Evolutionary conservation across 148 eudicot genomes (phyloP).

Genomic region (Silene latifolia): DNA sequence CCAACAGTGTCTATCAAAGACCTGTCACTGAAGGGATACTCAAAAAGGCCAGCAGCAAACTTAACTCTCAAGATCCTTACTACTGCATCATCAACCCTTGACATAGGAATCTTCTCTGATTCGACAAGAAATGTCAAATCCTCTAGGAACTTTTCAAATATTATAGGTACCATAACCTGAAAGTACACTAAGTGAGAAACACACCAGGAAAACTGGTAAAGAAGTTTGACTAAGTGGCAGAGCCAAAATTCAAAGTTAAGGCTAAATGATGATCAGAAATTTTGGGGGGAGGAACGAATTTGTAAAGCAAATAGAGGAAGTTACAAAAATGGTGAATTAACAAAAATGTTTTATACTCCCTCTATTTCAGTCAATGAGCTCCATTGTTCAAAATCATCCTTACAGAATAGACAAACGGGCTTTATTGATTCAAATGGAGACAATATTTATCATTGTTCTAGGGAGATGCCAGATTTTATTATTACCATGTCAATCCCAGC

Average conservation of each 20-base stretch:
- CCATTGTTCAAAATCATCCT: no score
- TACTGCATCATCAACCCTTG: conserved; percentile 91
- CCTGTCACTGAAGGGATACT: conserved; percentile 69
- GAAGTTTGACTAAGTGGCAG: not conserved
- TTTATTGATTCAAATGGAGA: no score
- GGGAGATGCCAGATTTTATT: not conserved
- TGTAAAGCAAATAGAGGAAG: no score
- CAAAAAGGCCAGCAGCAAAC: conserved; percentile 81
- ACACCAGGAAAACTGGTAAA: not conserved
- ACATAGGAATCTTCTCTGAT: conserved; percentile 65
- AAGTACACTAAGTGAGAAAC: conserved; percentile 7
- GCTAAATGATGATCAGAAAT: no score
- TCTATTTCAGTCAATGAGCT: no score
- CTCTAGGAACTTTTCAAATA: conserved; percentile 58
- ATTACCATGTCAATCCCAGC: conserved; percentile 96
- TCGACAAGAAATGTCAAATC: conserved; percentile 63
- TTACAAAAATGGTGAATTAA: no score
- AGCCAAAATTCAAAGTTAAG: no score
- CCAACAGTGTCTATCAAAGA: conserved; percentile 72
- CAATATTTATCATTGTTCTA: not conserved
- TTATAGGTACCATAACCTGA: conserved; percentile 88
- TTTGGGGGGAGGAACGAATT: no score
- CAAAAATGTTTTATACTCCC: no score
- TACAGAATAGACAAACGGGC: no score
- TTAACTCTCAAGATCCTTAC: conserved; percentile 87